A percentile compares a stretch with the other conserved stretches of the same genome.
These are phyloP conservation scores for Taphrina pruni DNA, from an alignment of 1,139 yeast genomes.

Conservation along the genomic window DNA sequence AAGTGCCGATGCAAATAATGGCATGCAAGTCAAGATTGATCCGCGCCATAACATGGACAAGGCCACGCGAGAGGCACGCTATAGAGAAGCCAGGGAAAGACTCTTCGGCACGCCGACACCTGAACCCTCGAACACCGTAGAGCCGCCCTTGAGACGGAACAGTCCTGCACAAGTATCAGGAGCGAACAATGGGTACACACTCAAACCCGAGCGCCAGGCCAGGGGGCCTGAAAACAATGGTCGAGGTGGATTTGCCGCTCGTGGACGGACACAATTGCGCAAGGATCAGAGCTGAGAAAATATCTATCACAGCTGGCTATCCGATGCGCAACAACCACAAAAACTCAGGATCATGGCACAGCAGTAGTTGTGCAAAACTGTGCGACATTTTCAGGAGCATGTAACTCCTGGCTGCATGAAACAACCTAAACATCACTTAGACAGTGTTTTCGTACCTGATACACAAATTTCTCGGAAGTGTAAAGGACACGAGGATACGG, in stretches of 20 bases:
- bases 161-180: not conserved
- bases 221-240: constrained; percentile 7
- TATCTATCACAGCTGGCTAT: too few species aligned
- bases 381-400: too few species aligned
- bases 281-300: not conserved
- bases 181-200: not conserved
- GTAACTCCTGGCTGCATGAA: too few species aligned
- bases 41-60: constrained; percentile 14
- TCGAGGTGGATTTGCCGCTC: constrained; percentile 21
- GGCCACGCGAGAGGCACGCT: constrained; percentile 23
- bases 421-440: too few species aligned
- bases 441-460: too few species aligned
- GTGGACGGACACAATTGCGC: constrained; percentile 1
- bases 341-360: too few species aligned
- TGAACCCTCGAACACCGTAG: not conserved
- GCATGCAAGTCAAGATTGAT: not conserved
- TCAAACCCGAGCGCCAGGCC: constrained; percentile 16
- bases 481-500: too few species aligned
- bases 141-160: not conserved
- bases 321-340: too few species aligned
- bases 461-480: too few species aligned
- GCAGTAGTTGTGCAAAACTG: too few species aligned
- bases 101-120: constrained; percentile 23
- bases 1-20: not conserved
- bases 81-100: constrained; percentile 31